Base-by-base conservation (phyloP, 345 rosid species). In the Sisymbrium irio region DNA sequence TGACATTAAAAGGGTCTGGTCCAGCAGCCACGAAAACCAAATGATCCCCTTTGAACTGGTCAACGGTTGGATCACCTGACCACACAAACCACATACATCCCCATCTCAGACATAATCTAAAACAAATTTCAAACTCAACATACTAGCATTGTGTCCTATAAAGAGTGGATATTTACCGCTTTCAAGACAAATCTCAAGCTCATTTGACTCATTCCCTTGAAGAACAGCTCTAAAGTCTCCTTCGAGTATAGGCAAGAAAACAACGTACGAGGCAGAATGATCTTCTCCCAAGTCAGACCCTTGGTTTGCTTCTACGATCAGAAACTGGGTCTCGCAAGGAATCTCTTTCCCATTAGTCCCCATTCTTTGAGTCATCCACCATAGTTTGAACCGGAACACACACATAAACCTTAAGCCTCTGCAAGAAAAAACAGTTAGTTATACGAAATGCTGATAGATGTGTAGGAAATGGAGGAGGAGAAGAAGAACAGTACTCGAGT, bases 281-380 rank as follows among this genome's bases (percentile, higher is more conserved):
- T 51, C 17, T 51, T 33, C 57, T 51, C 14, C 57, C 32, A 51
- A 51, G 12, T 51, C 57, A 51, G 57, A 51, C 0, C 57, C 57
- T 2, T 13, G 15, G 57, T 51, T 5, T 6, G 57, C 15, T 51
- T 51, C 57, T 11, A 51, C 33, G 57, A 51, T 51, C 11, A 51
- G 33, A 51, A 51, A 51, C 6, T 51, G 57, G 20, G 57, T 51
- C 57, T 51, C 57, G 57, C 13, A 51, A 12, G 57, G 57, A 51
- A 51, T 51, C 33, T 51, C 57, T 25, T 51, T 51, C 57, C 57
- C 57, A 15, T 51, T 30, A 51, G 57, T 51, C 33, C 57, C 57
- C 57, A 51, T 51, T 51, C 57, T 51, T 30, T 51, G 57, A 32
- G 57, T 51, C 57, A 51, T 51, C 57, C 57, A 51, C 57, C 57